Base-by-base conservation (phyloP, 2,329 filamentous ascomycete genomes). In the Thielaviopsis euricoi region DNA sequence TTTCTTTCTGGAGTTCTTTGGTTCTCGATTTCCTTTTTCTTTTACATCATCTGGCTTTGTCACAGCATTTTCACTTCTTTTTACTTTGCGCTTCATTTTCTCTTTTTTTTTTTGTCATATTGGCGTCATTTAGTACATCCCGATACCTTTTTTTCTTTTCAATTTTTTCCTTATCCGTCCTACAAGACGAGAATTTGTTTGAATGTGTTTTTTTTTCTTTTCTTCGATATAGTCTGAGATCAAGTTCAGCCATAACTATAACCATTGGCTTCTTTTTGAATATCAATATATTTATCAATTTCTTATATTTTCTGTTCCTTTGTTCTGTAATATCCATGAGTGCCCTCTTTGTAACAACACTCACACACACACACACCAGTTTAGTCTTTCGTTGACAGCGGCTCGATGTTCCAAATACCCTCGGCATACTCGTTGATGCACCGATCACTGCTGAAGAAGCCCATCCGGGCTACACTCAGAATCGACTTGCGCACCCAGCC, bases 341-440 rank as follows among this genome's bases (percentile, higher is more conserved):
- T n/a, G n/a, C n/a, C n/a, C n/a, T n/a, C n/a, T n/a, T n/a, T n/a
- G n/a, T n/a, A n/a, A n/a, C n/a, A n/a, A n/a, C n/a, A n/a, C n/a
- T n/a, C n/a, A n/a, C n/a, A n/a, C n/a, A n/a, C n/a, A n/a, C n/a
- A n/a, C n/a, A n/a, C 17, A 2, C 13, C 10, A 15, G 6, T 7
- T 5, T 43, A n/a, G 37, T 37, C 17, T 22, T 48, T 46, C 25
- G 49, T 33, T 33, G 58, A 19, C 57, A 93, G 70, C 26, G 91
- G 90, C 75, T 97, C 91, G 46, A 95, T 76, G 67, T 97, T 97
- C 93, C 93, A 98, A 69, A 98, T 96, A 62, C 79, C 83, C 70
- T 98, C 91, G 0, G 93, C 93, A 72, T 98, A 98, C 76, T 96
- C 90, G 66, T 91, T 88, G 70, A 97, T 96, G 73, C 91, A 95